Conservation (phyloP, 2,329 filamentous ascomycete genomes). For the Neonectria magnoliae region DNA sequence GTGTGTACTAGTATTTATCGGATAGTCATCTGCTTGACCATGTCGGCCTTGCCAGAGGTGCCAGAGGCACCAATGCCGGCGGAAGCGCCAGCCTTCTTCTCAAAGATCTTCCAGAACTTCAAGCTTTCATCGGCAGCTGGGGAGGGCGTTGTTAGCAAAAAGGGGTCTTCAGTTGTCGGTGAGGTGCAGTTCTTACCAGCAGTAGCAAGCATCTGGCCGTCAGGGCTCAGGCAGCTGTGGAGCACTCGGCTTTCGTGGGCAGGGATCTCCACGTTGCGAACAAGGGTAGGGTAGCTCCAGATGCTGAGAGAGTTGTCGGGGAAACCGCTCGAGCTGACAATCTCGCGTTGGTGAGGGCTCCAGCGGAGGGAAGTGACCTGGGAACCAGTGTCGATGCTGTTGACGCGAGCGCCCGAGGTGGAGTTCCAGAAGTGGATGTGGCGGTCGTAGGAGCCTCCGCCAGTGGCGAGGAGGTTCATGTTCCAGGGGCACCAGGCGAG, state of each 20-base stretch:
- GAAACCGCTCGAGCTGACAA: slow-evolving; percentile 96
- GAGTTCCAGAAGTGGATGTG: slow-evolving; percentile 99
- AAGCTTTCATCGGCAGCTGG: slow-evolving; percentile 91
- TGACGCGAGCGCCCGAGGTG: slow-evolving; percentile 94
- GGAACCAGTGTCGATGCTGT: slow-evolving; percentile 98
- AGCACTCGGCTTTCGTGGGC: slow-evolving; percentile 97
- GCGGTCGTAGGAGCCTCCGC: slow-evolving; percentile 94
- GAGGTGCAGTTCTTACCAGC: slow-evolving; percentile 66
- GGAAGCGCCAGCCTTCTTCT: slow-evolving; percentile 89
- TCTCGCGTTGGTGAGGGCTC: slow-evolving; percentile 97
- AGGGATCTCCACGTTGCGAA: slow-evolving; percentile 97
- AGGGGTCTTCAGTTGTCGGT: too few relatives aligned
- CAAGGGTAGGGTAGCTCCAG: slow-evolving; percentile 97
- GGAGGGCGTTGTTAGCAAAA: slow-evolving; percentile 22
- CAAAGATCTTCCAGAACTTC: slow-evolving; percentile 99
- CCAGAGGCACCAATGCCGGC: slow-evolving; percentile 72
- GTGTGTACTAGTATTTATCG: slow-evolving; percentile 63
- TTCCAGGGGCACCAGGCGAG: slow-evolving; percentile 99
- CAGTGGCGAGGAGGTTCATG: slow-evolving; percentile 94
- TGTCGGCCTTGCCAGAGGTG: slow-evolving; percentile 80
- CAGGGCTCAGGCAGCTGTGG: slow-evolving; percentile 95
- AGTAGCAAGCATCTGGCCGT: slow-evolving; percentile 97
- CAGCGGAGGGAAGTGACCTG: slow-evolving; percentile 97
- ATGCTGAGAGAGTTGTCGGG: slow-evolving; percentile 99
- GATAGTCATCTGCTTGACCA: slow-evolving; percentile 96